A percentile compares a stretch with the other conserved stretches of the same genome.
Evolutionary conservation across 2,329 filamentous ascomycete species (phyloP).

Genomic region (Bertia moriformis): DNA sequence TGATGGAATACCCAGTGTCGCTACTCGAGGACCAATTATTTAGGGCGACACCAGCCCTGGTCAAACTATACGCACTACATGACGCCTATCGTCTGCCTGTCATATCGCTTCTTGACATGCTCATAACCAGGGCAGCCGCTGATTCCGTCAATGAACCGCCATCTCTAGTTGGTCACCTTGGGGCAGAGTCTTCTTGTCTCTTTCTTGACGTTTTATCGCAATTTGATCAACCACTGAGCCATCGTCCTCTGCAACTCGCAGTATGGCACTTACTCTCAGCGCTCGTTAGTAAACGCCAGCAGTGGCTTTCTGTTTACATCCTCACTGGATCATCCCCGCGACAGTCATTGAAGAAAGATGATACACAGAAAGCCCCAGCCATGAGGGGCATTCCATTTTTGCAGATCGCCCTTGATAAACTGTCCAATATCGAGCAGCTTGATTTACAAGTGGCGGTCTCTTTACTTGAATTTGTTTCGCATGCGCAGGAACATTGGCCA

Average conservation of each 20-base stretch:
- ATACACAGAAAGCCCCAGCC: conserved; percentile 31
- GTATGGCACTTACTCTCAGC: conserved; percentile 80
- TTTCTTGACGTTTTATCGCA: conserved; percentile 68
- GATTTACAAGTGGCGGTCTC: conserved; percentile 42
- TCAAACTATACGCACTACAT: conserved; percentile 63
- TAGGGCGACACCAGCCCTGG: conserved; percentile 45
- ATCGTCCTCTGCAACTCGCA: conserved; percentile 46
- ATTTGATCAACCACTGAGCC: conserved; percentile 61
- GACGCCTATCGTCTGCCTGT: conserved; percentile 51
- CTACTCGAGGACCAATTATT: conserved; percentile 37
- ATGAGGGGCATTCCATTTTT: conserved; percentile 55
- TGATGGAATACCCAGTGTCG: conserved; percentile 25
- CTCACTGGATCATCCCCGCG: conserved; percentile 77
- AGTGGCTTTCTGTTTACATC: conserved; percentile 89
- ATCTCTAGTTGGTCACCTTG: conserved; percentile 85
- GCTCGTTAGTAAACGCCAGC: conserved; percentile 77
- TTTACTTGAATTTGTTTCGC: conserved; percentile 42
- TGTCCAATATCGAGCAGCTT: conserved; percentile 49
- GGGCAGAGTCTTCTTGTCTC: conserved; percentile 65
- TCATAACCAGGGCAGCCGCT: conserved; percentile 57
- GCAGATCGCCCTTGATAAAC: conserved; percentile 57
- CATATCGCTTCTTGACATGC: conserved; percentile 56
- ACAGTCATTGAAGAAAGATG: conserved; percentile 47
- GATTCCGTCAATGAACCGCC: conserved; percentile 61
- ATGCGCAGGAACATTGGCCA: conserved; percentile 46